Evolutionary conservation across 768 basidiomycete genomes (phyloP), one percentile per base, ranked within the genome.

Genomic region (Serpula lacrymans): DNA sequence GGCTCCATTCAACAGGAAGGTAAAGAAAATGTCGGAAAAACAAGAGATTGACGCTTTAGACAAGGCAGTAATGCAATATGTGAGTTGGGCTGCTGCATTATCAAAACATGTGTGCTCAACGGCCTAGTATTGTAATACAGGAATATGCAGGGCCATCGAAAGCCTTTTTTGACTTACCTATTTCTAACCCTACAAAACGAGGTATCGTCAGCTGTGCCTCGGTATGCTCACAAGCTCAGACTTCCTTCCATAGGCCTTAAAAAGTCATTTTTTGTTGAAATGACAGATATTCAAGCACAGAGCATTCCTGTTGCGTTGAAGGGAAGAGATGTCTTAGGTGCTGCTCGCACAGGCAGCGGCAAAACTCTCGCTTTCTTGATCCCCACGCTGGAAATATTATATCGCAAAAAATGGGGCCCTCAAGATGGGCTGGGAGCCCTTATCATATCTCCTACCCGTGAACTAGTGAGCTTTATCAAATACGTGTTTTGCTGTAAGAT

Each of bases 401-500:
- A 82, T 49, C 69, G 81, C 30, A 68, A 69, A 44, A 81, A 75
- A 54, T 86, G 84, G 84, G 82, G 83, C 0, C 80, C 79, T 6
- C 74, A 77, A 47, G 84, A 86, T 50, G 84, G 84, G 2, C 64
- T 86, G 12, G 94, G 95, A 6, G 95, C 93, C 2, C 62, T 99
- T 34, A 81, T 98, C 47, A 88, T 99, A 39, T 92, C 89, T 1
- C 95, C 95, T 3, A 97, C 95, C 2, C 74, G 94, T 32, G 95
- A 98, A 63, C 65, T 97, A 49, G 91, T 92, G 52, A 35, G 83
- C 70, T 11, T 21, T 31, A 6, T 33, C 39, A 9, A 10, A 34
- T 34, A 34, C 17, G 20, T 17, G 10, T 10, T 10, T 18, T 13
- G 17, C 12, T 14, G 5, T 33, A 33, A 35, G 23, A 16, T n/a